Conservation (phyloP, 169 alveolate genomes). For the Eimeria acervulina region DNA sequence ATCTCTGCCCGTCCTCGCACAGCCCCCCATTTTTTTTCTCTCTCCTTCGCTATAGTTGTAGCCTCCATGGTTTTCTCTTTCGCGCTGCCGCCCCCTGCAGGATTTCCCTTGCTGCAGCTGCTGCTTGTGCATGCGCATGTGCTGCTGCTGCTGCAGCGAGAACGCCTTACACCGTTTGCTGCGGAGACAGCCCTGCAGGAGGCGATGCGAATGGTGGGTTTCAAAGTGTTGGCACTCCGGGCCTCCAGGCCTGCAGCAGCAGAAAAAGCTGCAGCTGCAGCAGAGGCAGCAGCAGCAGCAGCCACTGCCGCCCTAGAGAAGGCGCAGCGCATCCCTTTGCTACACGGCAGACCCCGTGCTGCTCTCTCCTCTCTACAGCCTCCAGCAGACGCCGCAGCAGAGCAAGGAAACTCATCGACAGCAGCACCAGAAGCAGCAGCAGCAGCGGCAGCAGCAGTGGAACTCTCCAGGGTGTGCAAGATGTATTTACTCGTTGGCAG, state of each 20-base stretch:
- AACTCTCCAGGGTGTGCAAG: conserved; percentile 41
- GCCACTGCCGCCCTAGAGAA: conserved; percentile 6
- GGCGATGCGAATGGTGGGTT: conserved; percentile 38
- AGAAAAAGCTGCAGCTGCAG: conserved; percentile 61
- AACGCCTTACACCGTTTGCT: background rate
- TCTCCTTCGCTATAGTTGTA: background rate
- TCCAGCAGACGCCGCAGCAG: background rate
- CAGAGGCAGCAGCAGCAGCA: background rate
- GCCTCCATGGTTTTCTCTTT: background rate
- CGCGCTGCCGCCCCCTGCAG: background rate
- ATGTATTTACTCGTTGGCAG: conserved; percentile 44
- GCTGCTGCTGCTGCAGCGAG: conserved; percentile 56
- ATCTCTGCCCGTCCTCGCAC: background rate
- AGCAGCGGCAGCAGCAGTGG: background rate
- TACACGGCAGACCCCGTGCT: conserved; percentile 28
- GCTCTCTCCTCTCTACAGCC: background rate
- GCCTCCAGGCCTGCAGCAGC: conserved; percentile 47
- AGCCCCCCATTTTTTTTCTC: background rate
- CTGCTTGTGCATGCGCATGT: background rate
- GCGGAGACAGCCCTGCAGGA: background rate
- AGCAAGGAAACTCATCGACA: background rate
- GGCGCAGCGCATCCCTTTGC: conserved; percentile 42
- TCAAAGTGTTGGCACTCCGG: conserved; percentile 63
- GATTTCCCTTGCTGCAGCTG: background rate
- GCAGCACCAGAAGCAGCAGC: conserved; percentile 7